Conservation (phyloP, 176 grass and related monocot species). For the Avena atlantica region DNA sequence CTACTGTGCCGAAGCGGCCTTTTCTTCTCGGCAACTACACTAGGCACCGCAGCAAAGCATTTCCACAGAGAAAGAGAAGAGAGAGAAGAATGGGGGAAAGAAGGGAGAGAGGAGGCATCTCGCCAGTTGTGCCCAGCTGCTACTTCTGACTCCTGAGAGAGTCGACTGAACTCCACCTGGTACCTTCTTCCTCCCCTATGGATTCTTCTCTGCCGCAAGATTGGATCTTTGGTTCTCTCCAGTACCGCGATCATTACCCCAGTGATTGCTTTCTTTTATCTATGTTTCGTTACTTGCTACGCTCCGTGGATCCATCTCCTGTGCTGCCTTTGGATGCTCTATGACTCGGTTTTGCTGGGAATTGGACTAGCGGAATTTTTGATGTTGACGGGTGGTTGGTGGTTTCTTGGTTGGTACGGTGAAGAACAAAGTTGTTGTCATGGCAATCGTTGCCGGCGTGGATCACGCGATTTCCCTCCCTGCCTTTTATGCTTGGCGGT, state of each 20-base stretch:
- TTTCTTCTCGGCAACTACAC: constrained; percentile 47
- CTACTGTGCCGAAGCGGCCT: constrained; percentile 2
- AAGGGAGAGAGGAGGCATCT: constrained; percentile 43
- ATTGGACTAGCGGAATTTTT: constrained; percentile 38
- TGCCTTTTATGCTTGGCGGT: neutral
- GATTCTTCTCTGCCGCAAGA: neutral
- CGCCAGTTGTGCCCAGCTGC: neutral
- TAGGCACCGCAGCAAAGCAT: constrained; percentile 14
- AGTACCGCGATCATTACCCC: constrained; percentile 12
- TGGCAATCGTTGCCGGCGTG: constrained; percentile 20
- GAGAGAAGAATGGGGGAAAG: constrained; percentile 45
- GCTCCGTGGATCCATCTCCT: constrained; percentile 34
- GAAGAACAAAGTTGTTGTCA: constrained; percentile 14
- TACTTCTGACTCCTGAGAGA: neutral
- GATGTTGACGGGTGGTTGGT: constrained; percentile 37
- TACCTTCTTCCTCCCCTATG: constrained; percentile 21
- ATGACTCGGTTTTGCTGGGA: constrained; percentile 14
- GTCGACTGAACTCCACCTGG: constrained; percentile 33
- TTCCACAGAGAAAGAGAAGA: neutral
- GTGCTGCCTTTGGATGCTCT: neutral
- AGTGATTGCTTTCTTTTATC: constrained; percentile 32
- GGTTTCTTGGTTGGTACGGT: constrained; percentile 36
- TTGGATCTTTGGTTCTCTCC: constrained; percentile 46
- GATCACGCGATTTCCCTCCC: constrained; percentile 25
- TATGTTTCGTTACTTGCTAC: neutral